Base-by-base conservation (phyloP, 108 stramenopile genomes). In the Epipyxis sp. region DNA sequence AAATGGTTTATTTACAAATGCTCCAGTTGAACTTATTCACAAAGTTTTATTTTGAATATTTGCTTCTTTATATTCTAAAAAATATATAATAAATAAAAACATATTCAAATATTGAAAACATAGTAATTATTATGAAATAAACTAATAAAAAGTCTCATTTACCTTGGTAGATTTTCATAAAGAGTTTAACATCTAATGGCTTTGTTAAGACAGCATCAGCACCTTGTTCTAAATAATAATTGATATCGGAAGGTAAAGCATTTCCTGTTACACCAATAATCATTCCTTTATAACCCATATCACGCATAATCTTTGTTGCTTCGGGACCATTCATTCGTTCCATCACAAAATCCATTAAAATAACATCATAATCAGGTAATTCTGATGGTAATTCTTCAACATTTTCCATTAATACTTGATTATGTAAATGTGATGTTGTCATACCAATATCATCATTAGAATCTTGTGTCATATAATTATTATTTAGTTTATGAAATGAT, bases 271-370 rank as follows among this genome's bases (percentile, higher is more conserved):
- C 13, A 37, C 71, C 71, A 32, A 74, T 74, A 37, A 74, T 74
- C 37, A 74, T 13, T 29, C n/a, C 71, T 10, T 39, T 27, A 25
- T 34, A 74, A 6, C 32, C 71, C 27, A 74, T 46, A 43, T 6
- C 3, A 42, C 32, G 25, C n/a, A 74, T 74, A 37, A 54, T 27
- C 25, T 34, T 10, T 3, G 34, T 39, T 6, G 71, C 71, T 27
- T 46, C 50, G 3, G 71, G 71, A 57, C 71, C 71, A 25, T 74
- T 57, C 71, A 74, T 74, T 10, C 43, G 3, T 16, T 13, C 41
- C 71, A 74, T 74, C 44, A 74, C 32, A 32, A 74, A 74, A 74
- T 74, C 71, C 71, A 74, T 74, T 3, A 74, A 6, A 20, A 74
- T 57, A 10, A 57, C 10, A 42, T 74, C 71, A 25, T 40, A 68